Evolutionary conservation across 805 yeast genomes (phyloP).

Genomic region (Candida nemodendra): DNA sequence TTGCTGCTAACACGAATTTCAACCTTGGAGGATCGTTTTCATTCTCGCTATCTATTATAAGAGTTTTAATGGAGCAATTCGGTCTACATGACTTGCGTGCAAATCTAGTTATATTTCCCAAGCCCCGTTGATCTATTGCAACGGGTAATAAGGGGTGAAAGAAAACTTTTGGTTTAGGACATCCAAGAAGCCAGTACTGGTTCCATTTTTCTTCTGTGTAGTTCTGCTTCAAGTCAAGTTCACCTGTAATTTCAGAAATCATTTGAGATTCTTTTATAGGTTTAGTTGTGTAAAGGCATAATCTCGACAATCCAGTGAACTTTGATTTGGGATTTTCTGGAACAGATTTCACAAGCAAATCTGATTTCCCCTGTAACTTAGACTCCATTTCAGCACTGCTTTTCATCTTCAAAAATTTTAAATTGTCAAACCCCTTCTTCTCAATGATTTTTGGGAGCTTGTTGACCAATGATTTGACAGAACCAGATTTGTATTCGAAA

Average conservation of each 20-base stretch:
- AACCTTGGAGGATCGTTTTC: constrained; percentile 21
- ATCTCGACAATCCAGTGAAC: constrained; percentile 66
- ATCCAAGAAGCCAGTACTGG: constrained; percentile 75
- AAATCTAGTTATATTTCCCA: constrained; percentile 76
- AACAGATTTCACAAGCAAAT: constrained; percentile 48
- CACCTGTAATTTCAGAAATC: constrained; percentile 69
- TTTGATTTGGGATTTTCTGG: constrained; percentile 57
- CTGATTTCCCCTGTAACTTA: constrained; percentile 6
- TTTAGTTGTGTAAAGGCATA: constrained; percentile 54
- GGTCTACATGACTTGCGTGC: constrained; percentile 75
- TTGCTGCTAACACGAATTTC: constrained; percentile 57
- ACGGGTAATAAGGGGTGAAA: constrained; percentile 60
- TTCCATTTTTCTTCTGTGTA: constrained; percentile 67
- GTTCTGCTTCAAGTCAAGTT: constrained; percentile 60
- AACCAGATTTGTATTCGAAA: constrained; percentile 43
- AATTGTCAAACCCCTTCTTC: constrained; percentile 14
- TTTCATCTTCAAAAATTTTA: constrained; percentile 19
- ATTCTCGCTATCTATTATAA: constrained; percentile 36
- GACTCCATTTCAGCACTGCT: constrained; percentile 27
- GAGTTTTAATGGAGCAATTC: constrained; percentile 62
- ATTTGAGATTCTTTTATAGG: constrained; percentile 46
- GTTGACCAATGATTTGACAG: constrained; percentile 29
- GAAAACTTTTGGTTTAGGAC: constrained; percentile 57
- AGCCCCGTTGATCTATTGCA: constrained; percentile 75
- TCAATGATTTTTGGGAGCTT: constrained; percentile 26